phyloP scores from a whole-genome alignment of 345 rosid genomes.

The Salix brachista region DNA sequence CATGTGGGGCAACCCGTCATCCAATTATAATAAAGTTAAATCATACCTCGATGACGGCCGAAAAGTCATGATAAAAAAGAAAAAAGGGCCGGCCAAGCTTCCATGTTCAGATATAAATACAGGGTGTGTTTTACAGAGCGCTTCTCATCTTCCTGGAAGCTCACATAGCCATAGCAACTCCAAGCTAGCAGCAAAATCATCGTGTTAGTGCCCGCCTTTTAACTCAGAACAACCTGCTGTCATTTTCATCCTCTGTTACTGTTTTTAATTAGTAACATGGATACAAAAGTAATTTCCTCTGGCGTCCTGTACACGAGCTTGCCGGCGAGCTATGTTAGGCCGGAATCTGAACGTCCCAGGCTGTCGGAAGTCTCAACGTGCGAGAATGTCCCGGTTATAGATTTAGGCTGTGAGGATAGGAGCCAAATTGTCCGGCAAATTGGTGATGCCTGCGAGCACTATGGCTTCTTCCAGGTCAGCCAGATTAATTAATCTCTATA shows the following conservation, averaged over 20 bases:
- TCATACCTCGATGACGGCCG: background rate
- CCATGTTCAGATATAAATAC: background rate
- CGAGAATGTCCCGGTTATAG: constrained; percentile 59
- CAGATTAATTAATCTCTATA: background rate
- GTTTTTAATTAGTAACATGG: constrained; percentile 32
- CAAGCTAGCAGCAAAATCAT: background rate
- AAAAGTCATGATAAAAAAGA: background rate
- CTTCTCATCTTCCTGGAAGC: background rate
- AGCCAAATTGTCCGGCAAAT: constrained; percentile 37
- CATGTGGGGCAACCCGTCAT: background rate
- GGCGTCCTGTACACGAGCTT: constrained; percentile 41
- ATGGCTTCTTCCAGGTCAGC: constrained; percentile 69
- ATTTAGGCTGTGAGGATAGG: constrained; percentile 47
- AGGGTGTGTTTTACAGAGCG: background rate
- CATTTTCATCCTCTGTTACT: background rate
- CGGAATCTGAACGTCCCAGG: constrained; percentile 63
- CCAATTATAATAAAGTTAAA: background rate
- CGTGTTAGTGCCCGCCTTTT: background rate
- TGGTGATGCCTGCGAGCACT: constrained; percentile 48
- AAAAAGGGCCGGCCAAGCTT: background rate
- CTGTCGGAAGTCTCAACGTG: constrained; percentile 51
- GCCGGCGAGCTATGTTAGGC: constrained; percentile 68
- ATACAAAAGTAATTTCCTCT: constrained; percentile 55
- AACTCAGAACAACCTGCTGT: background rate
- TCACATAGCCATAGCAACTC: background rate